Base-by-base conservation (phyloP, 352 stramenopile species). In the Pythium graminicola region DNA sequence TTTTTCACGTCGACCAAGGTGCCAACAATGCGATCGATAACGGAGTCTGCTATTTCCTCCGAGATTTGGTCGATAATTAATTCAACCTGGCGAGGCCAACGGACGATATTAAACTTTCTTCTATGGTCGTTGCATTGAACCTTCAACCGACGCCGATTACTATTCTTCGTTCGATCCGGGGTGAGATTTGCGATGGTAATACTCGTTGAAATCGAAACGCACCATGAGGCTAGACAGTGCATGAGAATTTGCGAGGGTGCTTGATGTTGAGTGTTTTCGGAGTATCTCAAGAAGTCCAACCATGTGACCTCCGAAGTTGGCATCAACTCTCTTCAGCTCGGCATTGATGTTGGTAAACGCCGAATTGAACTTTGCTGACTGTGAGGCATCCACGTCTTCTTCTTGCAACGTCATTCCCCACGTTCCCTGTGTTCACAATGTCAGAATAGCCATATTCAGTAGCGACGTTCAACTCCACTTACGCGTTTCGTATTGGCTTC, bases 161-260 rank as follows among this genome's bases (percentile, higher is more conserved):
- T 62, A 86, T 54, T 85, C 74, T 26, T 85, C 72, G 38, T 50
- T 31, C 26, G 53, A 50, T 13, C 53, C 26, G 32, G 76, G 64
- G 17, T 64, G 49, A 16, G 56, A 70, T 50, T 89, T 86, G 26
- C 70, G 76, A 35, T 66, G 63, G 24, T 96, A 96, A 40, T 76
- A 96, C 64, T 94, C 83, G 57, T 96, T 96, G 57, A 96, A 96
- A 60, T 96, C 88, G 36, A 96, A 91, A 7, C 86, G 86, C 8
- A 89, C 90, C 33, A 87, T 73, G 8, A 96, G 67, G 33, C 90
- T 95, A 8, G 82, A 81, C 5, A 96, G 61, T 23, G 84, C 85
- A 50, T 96, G 84, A 0, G 74, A 86, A 1, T 76, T 81, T 23
- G 68, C 81, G 51, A 31, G 26, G n/a, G 36, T 33, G 8, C 29